phyloP scores from a whole-genome alignment of 163 green algal genomes.

The Picocystis sp. region DNA sequence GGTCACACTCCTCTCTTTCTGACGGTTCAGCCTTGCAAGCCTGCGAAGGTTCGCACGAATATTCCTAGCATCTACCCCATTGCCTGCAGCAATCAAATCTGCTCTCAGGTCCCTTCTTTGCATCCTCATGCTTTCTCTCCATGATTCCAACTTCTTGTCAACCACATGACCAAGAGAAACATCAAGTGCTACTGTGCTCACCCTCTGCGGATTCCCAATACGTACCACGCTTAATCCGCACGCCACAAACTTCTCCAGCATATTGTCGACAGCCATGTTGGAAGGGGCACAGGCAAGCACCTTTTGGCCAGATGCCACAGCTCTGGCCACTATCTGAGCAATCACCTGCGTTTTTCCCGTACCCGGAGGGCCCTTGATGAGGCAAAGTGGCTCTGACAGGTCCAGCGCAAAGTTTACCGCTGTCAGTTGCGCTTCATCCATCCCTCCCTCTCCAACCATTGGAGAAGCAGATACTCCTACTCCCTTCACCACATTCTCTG shows the following conservation, averaged over 20 bases:
- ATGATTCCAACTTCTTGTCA: slow-evolving; percentile 6
- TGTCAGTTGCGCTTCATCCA: too few species aligned
- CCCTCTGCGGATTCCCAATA: slow-evolving; percentile 3
- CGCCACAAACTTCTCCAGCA: slow-evolving; percentile 8
- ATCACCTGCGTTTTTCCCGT: too few species aligned
- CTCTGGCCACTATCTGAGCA: not conserved
- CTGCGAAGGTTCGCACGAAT: not conserved
- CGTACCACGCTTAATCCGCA: slow-evolving; percentile 4
- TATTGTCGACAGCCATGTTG: too few species aligned
- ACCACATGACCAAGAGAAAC: slow-evolving; percentile 6
- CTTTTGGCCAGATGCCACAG: slow-evolving; percentile 1
- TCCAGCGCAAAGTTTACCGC: too few species aligned
- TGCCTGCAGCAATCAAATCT: too few species aligned
- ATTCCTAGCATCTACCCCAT: too few species aligned
- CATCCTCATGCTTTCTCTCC: slow-evolving; percentile 7
- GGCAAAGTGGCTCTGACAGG: too few species aligned
- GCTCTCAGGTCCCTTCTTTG: slow-evolving; percentile 7
- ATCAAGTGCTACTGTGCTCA: not conserved
- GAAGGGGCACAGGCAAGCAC: too few species aligned
- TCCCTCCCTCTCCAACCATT: too few species aligned
- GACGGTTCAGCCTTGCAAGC: slow-evolving; percentile 5
- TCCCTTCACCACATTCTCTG: too few species aligned
- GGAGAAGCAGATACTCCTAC: too few species aligned
- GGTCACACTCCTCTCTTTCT: too few species aligned
- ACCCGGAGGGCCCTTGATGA: not conserved